Evolutionary conservation across 129 eudicot species (phyloP).

Genomic region (Chrysanthemum makinoi): DNA sequence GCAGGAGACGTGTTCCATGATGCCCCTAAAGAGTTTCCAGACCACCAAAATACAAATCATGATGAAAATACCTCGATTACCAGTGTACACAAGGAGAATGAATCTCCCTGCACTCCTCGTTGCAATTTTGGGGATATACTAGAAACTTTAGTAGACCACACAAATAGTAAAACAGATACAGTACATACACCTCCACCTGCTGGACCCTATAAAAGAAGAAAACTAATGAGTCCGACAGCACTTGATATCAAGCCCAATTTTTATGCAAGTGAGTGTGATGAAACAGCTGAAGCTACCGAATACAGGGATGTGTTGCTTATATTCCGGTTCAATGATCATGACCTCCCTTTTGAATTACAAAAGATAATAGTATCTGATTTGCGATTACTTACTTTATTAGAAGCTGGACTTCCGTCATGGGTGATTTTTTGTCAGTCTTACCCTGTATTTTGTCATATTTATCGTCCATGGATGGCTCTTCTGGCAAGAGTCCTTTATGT

Average conservation of each 20-base stretch:
- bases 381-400: constrained; percentile 74
- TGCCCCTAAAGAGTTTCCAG: constrained; percentile 53
- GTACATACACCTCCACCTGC: constrained; percentile 49
- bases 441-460: constrained; percentile 81
- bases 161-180: neutral
- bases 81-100: constrained; percentile 29
- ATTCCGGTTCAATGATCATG: constrained; percentile 70
- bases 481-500: constrained; percentile 79
- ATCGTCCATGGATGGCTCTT: constrained; percentile 99
- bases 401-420: constrained; percentile 98
- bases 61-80: constrained; percentile 28
- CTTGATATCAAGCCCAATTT: constrained; percentile 33
- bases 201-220: constrained; percentile 82
- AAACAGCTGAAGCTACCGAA: constrained; percentile 43
- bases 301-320: constrained; percentile 69
- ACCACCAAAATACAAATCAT: constrained; percentile 19
- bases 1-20: constrained; percentile 83
- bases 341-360: constrained; percentile 72
- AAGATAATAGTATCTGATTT: constrained; percentile 65
- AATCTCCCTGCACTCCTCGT: constrained; percentile 38
- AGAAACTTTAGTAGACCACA: constrained; percentile 18
- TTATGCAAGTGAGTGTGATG: constrained; percentile 48
- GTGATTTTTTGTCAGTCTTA: constrained; percentile 93
- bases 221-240: constrained; percentile 43
- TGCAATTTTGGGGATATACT: constrained; percentile 34